Conservation (phyloP, 2,329 filamentous ascomycete species). For the Penicillium capsulatum region DNA sequence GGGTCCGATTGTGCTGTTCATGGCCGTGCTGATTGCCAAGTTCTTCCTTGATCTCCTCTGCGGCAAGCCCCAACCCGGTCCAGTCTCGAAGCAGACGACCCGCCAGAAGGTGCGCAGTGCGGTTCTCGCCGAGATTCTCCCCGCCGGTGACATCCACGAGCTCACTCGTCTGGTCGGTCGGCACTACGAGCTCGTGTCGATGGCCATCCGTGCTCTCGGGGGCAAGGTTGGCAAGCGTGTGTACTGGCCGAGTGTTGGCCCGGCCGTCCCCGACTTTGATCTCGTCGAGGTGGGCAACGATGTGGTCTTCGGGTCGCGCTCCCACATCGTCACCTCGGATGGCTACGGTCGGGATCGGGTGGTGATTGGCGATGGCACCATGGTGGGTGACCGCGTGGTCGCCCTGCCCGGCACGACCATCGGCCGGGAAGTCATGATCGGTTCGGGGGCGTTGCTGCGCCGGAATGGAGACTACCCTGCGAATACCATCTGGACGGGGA, state of each 20-base stretch:
- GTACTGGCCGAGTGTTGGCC: constrained; percentile 57
- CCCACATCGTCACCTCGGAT: constrained; percentile 53
- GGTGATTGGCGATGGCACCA: constrained; percentile 47
- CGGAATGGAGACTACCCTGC: constrained; percentile 45
- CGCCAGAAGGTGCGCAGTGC: constrained; percentile 17
- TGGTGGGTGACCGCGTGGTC: constrained; percentile 56
- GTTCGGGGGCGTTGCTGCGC: constrained; percentile 51
- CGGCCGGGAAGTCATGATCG: constrained; percentile 50
- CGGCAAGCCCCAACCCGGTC: constrained; percentile 17
- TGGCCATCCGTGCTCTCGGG: constrained; percentile 50
- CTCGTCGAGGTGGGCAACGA: constrained; percentile 55
- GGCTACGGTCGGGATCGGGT: constrained; percentile 48
- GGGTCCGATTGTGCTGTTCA: constrained; percentile 14
- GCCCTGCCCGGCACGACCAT: constrained; percentile 51
- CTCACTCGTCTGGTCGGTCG: constrained; percentile 51
- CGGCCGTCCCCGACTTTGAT: constrained; percentile 52
- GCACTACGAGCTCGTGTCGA: constrained; percentile 54
- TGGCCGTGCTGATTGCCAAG: constrained; percentile 12
- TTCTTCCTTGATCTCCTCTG: constrained; percentile 14
- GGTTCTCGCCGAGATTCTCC: constrained; percentile 35
- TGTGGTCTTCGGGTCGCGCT: constrained; percentile 57
- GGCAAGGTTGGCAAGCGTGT: constrained; percentile 49
- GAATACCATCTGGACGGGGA: constrained; percentile 51
- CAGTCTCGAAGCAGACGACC: constrained; percentile 13
- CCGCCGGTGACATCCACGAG: constrained; percentile 44